Evolutionary conservation across 2,329 filamentous ascomycete genomes (phyloP), one percentile per base, ranked within the genome.

Genomic region (Colletotrichum sp.): DNA sequence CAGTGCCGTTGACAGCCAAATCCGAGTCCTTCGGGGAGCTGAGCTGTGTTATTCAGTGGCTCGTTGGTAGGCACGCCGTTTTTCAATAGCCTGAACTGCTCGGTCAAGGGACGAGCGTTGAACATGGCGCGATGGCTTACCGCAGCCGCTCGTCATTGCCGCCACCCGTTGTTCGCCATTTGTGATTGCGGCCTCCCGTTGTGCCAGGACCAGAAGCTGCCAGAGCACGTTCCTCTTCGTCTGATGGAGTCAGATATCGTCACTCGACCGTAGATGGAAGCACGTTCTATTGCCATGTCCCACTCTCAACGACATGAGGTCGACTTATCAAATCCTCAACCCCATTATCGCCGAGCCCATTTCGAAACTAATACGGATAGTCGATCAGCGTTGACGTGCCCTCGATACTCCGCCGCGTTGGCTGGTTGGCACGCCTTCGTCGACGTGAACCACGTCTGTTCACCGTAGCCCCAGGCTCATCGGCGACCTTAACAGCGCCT

Each of bases 401-500:
- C 69, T 64, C 28, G 30, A 59, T 70, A 69, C 72, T 68, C 76
- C 76, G 73, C 69, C 32, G 59, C 59, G 62, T 72, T 75, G 75
- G 74, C 70, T 60, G 70, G 74, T 69, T 74, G 59, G 49, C 70
- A 76, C 64, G 73, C 71, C 60, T 39, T 76, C 65, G 49, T 26
- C 32, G 52, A 57, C 28, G 36, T 44, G 28, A 24, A 64, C 59
- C 18, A 71, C 34, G 63, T 72, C 75, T 69, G 75, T 72, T 76
- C 64, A 72, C 63, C 60, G 49, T 6, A 24, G 32, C 55, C 57
- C 68, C 39, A 59, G 64, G 69, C 69, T 77, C 65, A 69, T 77
- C 77, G 77, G 65, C 75, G 75, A 76, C 75, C 77, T 77, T 66
- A 71, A 74, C 44, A 65, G 67, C 36, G 71, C 67, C 52, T 39